Conservation (phyloP, 2,329 filamentous ascomycete species). For the Cordyceps cateniannulata region DNA sequence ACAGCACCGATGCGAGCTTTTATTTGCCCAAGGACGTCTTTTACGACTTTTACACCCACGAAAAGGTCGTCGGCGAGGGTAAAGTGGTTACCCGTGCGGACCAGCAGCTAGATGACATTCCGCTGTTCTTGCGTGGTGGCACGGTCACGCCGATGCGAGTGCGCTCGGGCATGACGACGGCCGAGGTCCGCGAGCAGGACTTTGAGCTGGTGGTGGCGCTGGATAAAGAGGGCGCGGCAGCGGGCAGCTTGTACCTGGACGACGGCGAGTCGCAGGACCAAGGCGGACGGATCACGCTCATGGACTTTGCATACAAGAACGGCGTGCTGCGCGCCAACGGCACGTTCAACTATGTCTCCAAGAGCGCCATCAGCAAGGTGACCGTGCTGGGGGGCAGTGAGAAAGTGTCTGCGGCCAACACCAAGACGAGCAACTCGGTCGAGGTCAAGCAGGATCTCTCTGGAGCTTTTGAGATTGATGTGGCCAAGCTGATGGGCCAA, state of each 20-base stretch:
- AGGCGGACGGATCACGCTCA: conserved; percentile 37
- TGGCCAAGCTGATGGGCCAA: not conserved
- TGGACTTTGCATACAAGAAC: conserved; percentile 52
- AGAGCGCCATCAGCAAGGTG: conserved; percentile 36
- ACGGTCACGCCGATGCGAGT: conserved; percentile 56
- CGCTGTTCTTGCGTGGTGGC: conserved; percentile 62
- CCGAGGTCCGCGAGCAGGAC: conserved; percentile 53
- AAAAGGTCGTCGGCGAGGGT: conserved; percentile 33
- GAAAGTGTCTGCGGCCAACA: not conserved
- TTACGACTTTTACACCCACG: conserved; percentile 44
- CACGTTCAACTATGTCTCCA: conserved; percentile 43
- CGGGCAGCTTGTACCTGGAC: conserved; percentile 64
- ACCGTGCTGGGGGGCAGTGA: conserved; percentile 35
- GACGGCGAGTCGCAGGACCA: conserved; percentile 63
- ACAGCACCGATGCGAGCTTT: conserved; percentile 33
- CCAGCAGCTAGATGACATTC: conserved; percentile 44
- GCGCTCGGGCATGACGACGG: conserved; percentile 55
- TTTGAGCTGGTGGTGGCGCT: conserved; percentile 69
- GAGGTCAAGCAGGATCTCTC: conserved; percentile 9
- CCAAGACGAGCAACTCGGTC: not conserved
- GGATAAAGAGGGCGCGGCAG: conserved; percentile 53
- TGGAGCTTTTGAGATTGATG: conserved; percentile 5
- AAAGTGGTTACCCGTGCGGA: conserved; percentile 27
- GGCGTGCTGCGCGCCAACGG: conserved; percentile 44
- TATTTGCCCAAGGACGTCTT: conserved; percentile 44